Base-by-base conservation (phyloP, 225 moss, liverwort and hornwort genomes). In the Ulota crispa region DNA sequence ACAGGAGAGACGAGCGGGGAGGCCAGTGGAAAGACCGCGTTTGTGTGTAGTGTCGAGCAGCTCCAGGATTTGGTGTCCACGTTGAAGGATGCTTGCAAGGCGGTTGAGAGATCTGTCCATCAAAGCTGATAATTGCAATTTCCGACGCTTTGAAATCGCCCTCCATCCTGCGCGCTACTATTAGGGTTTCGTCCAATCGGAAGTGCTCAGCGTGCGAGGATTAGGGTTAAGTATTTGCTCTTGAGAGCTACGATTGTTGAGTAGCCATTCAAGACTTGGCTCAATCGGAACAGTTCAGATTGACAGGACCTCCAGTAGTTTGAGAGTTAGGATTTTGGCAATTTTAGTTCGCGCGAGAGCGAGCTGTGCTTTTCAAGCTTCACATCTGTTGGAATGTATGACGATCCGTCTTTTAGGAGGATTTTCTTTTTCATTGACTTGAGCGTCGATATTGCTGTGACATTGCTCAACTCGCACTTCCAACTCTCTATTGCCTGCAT, bases 41-140 rank as follows among this genome's bases (percentile, higher is more conserved):
- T 95, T 24, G 80, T 91, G 64, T 94, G 88, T 34, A 91, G 86
- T 53, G 88, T 94, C n/a, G 94, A 93, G 83, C 93, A 96, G 68
- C 84, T 94, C 72, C 96, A 96, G 81, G 90, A 96, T 71, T 70
- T 94, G 55, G 91, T 94, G 37, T 85, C 87, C 9, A 78, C 88
- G 15, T 66, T 94, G 75, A 90, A 94, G 91, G 94, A 93, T 85
- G 94, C 92, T 32, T 96, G 91, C 87, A 96, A 92, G 85, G 89
- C 92, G 14, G 92, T 95, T 10, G 92, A 96, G 73, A 81, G 94
- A 83, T 87, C 86, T 68, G 80, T 87, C 19, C 55, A 84, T 57
- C 82, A 64, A 84, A 70, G 74, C 78, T 86, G 81, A 79, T 31
- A 8, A 68, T 68, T 32, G 61, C 41, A 5, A 26, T 64, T 79